Conservation (phyloP, 805 yeast genomes). For the Candida nitratophila region DNA sequence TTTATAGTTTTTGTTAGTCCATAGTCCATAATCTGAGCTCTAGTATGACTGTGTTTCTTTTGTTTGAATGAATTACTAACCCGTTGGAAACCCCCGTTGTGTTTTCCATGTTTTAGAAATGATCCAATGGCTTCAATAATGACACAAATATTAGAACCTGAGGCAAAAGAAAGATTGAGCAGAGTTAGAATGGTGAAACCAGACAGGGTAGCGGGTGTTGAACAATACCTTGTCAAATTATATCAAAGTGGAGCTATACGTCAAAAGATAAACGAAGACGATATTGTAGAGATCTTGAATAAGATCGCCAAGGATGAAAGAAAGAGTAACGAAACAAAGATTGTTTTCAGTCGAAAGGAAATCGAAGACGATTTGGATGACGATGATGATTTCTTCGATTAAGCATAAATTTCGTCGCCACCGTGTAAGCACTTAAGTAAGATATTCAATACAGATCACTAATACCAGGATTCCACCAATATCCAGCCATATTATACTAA, state of each 20-base stretch:
- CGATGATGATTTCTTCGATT: constrained; percentile 26
- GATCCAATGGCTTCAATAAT: constrained; percentile 30
- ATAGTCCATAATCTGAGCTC: too few relatives aligned
- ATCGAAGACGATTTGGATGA: constrained; percentile 13
- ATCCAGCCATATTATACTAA: too few relatives aligned
- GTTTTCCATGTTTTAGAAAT: constrained; percentile 1
- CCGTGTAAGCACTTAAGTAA: too few relatives aligned
- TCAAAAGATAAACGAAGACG: constrained; percentile 71
- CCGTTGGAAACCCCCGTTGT: too few relatives aligned
- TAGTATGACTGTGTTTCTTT: too few relatives aligned
- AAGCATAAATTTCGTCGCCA: constrained; percentile 10
- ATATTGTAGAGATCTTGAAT: constrained; percentile 75
- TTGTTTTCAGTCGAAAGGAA: constrained; percentile 47
- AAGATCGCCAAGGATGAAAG: constrained; percentile 71
- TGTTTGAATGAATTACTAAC: too few relatives aligned
- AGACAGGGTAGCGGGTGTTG: constrained; percentile 86
- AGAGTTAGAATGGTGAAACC: constrained; percentile 86
- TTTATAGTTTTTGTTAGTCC: neutral
- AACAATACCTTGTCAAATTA: constrained; percentile 65
- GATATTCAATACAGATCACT: too few relatives aligned
- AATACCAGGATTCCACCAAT: too few relatives aligned
- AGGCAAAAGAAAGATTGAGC: constrained; percentile 81
- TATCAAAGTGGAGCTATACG: constrained; percentile 71
- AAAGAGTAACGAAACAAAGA: constrained; percentile 53
- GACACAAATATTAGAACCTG: constrained; percentile 69